Evolutionary conservation across 2,329 filamentous ascomycete species (phyloP), one percentile per base, ranked within the genome.

Genomic region (Epichloe sp.): DNA sequence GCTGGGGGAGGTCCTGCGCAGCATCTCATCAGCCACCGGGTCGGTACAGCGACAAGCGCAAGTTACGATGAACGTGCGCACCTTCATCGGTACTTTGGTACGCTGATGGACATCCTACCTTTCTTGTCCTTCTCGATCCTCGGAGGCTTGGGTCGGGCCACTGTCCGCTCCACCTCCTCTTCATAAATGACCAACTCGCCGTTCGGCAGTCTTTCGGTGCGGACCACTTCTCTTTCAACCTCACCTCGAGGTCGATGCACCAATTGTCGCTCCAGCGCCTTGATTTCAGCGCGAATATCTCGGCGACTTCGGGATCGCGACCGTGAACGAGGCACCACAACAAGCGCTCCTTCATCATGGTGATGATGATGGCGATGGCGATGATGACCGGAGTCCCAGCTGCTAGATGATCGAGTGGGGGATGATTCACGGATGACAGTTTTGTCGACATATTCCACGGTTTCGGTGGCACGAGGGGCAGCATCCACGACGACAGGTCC

Each of bases 71-170:
- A 57, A 60, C 60, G 60, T 60, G 66, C 74, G 66, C 70, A 76
- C 73, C 72, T 75, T 75, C 70, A 77, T 69, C 73, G 79, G 69
- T 81, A 77, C 72, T 82, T 81, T 63, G 85, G 86, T 69, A 87
- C 79, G 73, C 85, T 86, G 72, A 90, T 82, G 75, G 83, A 80
- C 81, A 93, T 83, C 86, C 84, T 93, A 94, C 90, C 89, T 89
- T 87, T 93, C 76, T 85, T 85, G 72, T 96, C 88, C 75, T 86
- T 88, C 71, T 88, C 86, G 61, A 95, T 81, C 59, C 85, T 76
- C 56, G 86, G 73, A 50, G 78, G 78, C 64, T 71, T 76, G 62
- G 70, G 70, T 47, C 72, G 70, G 60, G 77, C 74, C 56, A 76
- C 71, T 48, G 79, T 65, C 60, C 68, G 72, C 66, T 82, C 77